Evolutionary conservation across 495 filamentous ascomycete species (phyloP), one percentile per base, ranked within the genome.

Genomic region (Aspergillus asperescens): DNA sequence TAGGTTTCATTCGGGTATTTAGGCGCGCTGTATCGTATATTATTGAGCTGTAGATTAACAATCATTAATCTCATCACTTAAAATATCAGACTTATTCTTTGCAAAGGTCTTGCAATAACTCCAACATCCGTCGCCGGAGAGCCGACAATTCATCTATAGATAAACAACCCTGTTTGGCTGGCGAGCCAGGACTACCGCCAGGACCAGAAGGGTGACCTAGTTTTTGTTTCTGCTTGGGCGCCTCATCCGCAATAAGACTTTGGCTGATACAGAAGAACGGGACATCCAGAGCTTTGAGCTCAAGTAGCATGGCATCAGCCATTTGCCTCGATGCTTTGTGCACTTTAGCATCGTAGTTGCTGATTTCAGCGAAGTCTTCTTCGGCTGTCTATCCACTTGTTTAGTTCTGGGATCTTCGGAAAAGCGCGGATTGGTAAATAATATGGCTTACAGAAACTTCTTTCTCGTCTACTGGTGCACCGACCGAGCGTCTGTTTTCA

Each of bases 251-350:
- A 9, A 84, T 65, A 28, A 83, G 56, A 10, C 68, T 63, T 22
- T 59, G 55, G 35, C 66, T 69, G 8, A 77, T 69, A 31, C 72
- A 75, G 62, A 88, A 89, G 61, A 88, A 88, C 0, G 86, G 86
- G 28, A 88, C 80, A 4, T 77, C 76, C 48, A 86, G 59, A 7
- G 57, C 69, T 29, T 74, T 72, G 20, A 89, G 63, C 58, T 85
- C 82, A 10, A 62, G 51, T 7, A 62, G 66, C 62, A 84, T 78
- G 5, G 80, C 77, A 7, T 72, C 66, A 1, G 77, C 74, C 84
- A 89, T 85, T 19, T 81, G 67, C 15, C 55, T 62, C 29, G 75
- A 77, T 16, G 83, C 83, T 35, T 61, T 71, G 55, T 85, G 75
- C 31, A 87, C 79, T 53, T 86, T 86, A 20, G 61, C 56, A 57